Base-by-base conservation (phyloP, 2,329 filamentous ascomycete species). In the Camptophora hylomeconis region DNA sequence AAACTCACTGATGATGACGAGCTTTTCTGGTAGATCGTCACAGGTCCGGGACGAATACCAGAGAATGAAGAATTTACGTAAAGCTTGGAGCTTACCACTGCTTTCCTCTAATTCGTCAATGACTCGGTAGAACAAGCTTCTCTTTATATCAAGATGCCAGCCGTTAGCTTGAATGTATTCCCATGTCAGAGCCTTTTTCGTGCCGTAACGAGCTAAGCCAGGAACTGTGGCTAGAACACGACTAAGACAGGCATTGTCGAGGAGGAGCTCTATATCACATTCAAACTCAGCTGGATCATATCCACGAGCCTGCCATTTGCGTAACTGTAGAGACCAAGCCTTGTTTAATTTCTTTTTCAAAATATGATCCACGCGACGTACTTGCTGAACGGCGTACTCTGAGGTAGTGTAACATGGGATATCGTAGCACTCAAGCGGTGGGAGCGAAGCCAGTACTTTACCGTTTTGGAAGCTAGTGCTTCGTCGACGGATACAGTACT, bases 401-500 rank as follows among this genome's bases (percentile, higher is more conserved):
- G n/a, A n/a, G n/a, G n/a, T n/a, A 8, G 22, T 7, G 7, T 12
- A 13, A 13, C 22, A 24, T 8, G 7, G 11, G 11, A 24, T 24
- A 13, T 24, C 22, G 22, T 24, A 24, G 22, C 7, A 7, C 11
- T 24, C 11, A n/a, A 24, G 11, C 11, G 22, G 22, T n/a, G 22
- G 22, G 22, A 24, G 11, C n/a, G 11, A 12, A 7, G 11, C 22
- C 7, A 24, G 11, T 7, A 7, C 7, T 13, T 24, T 24, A 13
- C 7, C 7, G 22, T 24, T 24, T 13, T 24, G 22, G 7, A 24
- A n/a, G n/a, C 7, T 11, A 7, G 11, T 12, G 22, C n/a, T 12
- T 13, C 11, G 22, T 7, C 22, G 22, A 7, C 22, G 22, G 11
- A 24, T 24, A 12, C 7, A 7, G 22, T 24, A 24, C 7, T 11